These are phyloP conservation scores for Hsuehochloa calcarea DNA, from an alignment of 176 grass and related monocot species.

Conservation along the genomic window DNA sequence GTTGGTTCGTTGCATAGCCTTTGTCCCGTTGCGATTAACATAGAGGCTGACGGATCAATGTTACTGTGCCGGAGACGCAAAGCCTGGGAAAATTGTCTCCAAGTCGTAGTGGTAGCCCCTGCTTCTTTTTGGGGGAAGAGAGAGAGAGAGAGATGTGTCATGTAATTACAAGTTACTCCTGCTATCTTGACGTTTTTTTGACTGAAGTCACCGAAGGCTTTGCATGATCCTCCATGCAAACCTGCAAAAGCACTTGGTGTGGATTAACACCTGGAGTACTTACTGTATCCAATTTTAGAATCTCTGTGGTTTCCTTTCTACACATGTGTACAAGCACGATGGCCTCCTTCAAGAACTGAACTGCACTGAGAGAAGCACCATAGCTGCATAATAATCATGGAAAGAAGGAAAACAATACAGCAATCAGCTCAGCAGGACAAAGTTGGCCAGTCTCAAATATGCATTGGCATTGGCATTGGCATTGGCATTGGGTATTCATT, in stretches of 20 bases:
- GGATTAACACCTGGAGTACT: background rate
- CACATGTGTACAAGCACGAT: background rate
- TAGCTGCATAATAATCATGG: background rate
- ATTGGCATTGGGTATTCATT: no score
- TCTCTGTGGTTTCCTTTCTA: background rate
- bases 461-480: background rate
- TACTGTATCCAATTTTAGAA: background rate
- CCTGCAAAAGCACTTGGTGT: background rate
- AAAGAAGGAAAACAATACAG: background rate
- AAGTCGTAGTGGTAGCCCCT: background rate
- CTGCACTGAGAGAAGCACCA: background rate
- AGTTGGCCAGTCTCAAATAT: background rate
- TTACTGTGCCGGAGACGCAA: constrained; percentile 35
- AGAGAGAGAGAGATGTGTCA: background rate
- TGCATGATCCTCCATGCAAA: background rate
- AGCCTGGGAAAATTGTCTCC: constrained; percentile 30
- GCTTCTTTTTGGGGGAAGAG: background rate
- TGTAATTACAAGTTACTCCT: background rate
- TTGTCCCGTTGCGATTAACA: constrained; percentile 34
- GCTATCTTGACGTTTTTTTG: background rate
- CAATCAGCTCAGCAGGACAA: background rate
- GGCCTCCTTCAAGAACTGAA: background rate
- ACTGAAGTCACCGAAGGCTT: background rate
- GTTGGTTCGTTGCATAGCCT: constrained; percentile 39
- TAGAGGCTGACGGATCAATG: constrained; percentile 17